phyloP scores from a whole-genome alignment of 2,329 filamentous ascomycete species.

The Trichocomaceae sp. region DNA sequence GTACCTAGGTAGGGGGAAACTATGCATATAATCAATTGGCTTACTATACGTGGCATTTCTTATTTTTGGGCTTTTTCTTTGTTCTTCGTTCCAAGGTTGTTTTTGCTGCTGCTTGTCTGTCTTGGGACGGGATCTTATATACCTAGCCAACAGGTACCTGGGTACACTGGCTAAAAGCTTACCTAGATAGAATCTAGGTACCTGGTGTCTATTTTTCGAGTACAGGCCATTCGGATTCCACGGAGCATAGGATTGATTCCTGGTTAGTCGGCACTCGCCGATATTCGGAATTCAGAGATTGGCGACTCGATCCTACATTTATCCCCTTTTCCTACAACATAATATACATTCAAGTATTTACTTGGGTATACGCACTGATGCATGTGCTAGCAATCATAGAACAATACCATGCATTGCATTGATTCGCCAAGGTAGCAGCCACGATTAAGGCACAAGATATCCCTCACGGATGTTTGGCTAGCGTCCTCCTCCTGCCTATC shows the following conservation, averaged over 20 bases:
- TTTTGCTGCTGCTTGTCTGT: background rate
- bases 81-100: background rate
- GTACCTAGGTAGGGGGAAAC: background rate
- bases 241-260: no score
- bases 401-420: background rate
- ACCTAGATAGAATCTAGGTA: no score
- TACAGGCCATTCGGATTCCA: no score
- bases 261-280: no score
- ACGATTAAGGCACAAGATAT: background rate
- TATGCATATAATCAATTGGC: background rate
- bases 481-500: background rate
- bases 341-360: no score
- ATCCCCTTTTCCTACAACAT: no score
- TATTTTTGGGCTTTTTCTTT: background rate
- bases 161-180: background rate
- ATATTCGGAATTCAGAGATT: no score
- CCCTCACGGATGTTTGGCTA: no score
- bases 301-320: no score
- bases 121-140: background rate
- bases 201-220: no score
- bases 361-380: no score
- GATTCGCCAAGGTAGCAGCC: background rate
- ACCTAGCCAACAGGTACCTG: background rate
- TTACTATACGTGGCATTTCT: background rate
- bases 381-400: background rate